These are phyloP conservation scores for Aspergillus tubingensis DNA, from an alignment of 2,329 filamentous ascomycete genomes.

Conservation along the genomic window DNA sequence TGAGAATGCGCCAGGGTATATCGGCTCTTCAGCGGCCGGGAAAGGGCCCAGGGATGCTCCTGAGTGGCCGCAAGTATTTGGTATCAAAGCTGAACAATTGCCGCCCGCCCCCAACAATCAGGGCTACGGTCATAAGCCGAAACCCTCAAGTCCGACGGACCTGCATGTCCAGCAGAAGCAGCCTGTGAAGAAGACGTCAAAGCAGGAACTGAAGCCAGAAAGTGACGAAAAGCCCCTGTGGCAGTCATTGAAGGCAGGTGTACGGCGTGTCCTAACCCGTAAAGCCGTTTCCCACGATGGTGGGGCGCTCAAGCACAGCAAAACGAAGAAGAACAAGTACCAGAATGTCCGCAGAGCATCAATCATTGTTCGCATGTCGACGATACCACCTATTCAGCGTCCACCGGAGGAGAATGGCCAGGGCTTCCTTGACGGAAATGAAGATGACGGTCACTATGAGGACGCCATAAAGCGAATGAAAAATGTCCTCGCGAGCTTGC, in stretches of 20 bases:
- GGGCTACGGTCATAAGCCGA: background rate
- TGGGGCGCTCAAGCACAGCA: background rate
- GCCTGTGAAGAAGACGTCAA: background rate
- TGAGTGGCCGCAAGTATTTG: background rate
- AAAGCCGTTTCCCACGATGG: conserved; percentile 3
- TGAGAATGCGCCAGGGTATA: background rate
- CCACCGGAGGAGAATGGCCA: background rate
- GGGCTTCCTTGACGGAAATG: background rate
- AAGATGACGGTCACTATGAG: conserved; percentile 3
- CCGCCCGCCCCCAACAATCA: background rate
- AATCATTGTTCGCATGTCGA: conserved; percentile 6
- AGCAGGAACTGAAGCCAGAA: background rate
- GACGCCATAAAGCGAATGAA: conserved; percentile 7
- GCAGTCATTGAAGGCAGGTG: conserved; percentile 3
- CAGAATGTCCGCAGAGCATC: conserved; percentile 4
- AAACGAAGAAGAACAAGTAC: background rate
- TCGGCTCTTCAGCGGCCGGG: background rate
- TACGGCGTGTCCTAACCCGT: conserved; percentile 3
- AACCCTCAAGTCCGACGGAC: background rate
- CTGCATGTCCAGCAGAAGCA: background rate
- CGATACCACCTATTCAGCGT: background rate
- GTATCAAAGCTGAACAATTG: background rate
- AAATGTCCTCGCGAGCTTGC: conserved; percentile 1
- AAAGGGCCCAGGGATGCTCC: background rate
- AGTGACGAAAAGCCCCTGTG: background rate